Conservation (phyloP, 2,329 filamentous ascomycete genomes). For the Graphilbum ipis-grandicollis region DNA sequence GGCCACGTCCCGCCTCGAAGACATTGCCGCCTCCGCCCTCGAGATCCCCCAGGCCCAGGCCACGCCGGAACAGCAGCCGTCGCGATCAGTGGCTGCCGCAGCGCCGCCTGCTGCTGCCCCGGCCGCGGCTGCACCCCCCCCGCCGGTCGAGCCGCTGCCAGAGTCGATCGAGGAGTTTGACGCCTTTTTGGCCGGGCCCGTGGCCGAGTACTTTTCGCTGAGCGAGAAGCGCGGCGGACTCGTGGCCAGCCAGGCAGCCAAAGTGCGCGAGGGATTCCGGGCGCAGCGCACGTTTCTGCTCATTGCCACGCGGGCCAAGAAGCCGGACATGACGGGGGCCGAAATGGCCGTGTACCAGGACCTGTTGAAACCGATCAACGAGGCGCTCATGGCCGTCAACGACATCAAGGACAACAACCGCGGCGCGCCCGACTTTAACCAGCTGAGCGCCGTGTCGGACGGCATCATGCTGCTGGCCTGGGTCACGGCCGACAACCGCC, state of each 20-base stretch:
- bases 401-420: conserved; percentile 72
- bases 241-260: conserved; percentile 55
- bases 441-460: conserved; percentile 75
- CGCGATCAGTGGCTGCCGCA: no score
- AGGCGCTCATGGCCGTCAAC: conserved; percentile 60
- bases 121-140: conserved; percentile 19
- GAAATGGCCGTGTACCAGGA: conserved; percentile 53
- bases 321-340: conserved; percentile 51
- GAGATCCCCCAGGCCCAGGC: conserved; percentile 41
- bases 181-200: conserved; percentile 51
- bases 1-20: conserved; percentile 86
- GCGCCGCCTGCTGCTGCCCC: conserved; percentile 15
- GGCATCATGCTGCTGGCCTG: conserved; percentile 81
- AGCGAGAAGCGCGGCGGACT: conserved; percentile 64
- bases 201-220: conserved; percentile 61
- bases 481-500: conserved; percentile 72
- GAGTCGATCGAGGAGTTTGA: conserved; percentile 81
- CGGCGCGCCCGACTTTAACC: conserved; percentile 56
- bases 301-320: conserved; percentile 79
- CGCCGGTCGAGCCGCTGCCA: conserved; percentile 44
- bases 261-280: conserved; percentile 49
- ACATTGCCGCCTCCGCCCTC: conserved; percentile 67
- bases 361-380: conserved; percentile 74
- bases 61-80: no score
- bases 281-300: conserved; percentile 79